Conservation (phyloP, 2,329 filamentous ascomycete genomes). For the Colletotrichum sp. region DNA sequence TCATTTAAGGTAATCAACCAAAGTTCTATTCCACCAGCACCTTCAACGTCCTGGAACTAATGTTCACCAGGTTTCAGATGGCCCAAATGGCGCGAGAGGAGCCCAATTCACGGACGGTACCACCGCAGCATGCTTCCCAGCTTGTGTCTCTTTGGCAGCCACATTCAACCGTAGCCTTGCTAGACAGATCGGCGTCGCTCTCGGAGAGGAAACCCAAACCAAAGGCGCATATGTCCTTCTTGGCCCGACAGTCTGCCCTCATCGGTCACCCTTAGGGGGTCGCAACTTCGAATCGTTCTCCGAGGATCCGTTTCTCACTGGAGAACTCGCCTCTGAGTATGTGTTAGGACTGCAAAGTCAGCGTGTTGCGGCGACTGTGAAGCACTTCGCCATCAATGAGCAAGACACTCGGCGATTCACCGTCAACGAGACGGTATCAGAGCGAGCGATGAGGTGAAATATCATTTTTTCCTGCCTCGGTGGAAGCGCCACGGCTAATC, state of each 20-base stretch:
- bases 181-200: conserved; percentile 52
- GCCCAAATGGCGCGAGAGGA: conserved; percentile 1
- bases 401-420: not conserved
- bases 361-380: conserved; percentile 2
- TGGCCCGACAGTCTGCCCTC: conserved; percentile 67
- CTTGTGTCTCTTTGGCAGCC: conserved; percentile 49
- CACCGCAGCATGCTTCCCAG: conserved; percentile 3
- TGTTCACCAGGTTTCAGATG: not conserved
- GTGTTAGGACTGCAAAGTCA: conserved; percentile 32
- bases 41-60: not conserved
- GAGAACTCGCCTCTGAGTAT: conserved; percentile 38
- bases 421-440: not conserved
- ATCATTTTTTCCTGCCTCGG: too few species aligned
- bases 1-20: not conserved
- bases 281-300: conserved; percentile 70
- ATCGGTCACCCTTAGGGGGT: conserved; percentile 65
- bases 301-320: conserved; percentile 50
- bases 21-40: rapidly evolving
- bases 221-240: conserved; percentile 65
- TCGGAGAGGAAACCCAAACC: conserved; percentile 20
- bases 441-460: not conserved
- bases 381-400: conserved; percentile 16
- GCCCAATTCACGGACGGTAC: not conserved
- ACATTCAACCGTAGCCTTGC: conserved; percentile 67
- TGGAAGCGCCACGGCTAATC: not conserved